A percentile compares a stretch with the other conserved stretches of the same genome.
Conservation (phyloP, 192 early-diverging fungal species). For the Podila verticillata region DNA sequence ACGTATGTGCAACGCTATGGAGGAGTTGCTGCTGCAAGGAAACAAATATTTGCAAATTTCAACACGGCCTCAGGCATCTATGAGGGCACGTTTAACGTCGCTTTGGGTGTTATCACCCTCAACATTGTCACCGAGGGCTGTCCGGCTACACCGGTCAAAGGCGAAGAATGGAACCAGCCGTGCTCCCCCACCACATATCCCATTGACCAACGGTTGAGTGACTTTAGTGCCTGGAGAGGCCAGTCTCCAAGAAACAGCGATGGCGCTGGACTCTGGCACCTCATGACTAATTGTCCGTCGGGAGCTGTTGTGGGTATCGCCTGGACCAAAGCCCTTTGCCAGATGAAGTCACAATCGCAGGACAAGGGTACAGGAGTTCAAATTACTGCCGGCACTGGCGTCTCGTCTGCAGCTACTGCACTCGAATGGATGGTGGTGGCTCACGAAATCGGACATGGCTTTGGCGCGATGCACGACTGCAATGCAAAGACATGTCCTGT, state of each 20-base stretch:
- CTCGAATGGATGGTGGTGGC: slow-evolving; percentile 95
- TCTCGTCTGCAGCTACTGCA: slow-evolving; percentile 83
- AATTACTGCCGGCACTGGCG: slow-evolving; percentile 83
- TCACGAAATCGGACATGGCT: slow-evolving; percentile 93
- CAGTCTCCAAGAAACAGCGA: slow-evolving; percentile 61
- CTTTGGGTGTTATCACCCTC: slow-evolving; percentile 82
- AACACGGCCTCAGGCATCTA: slow-evolving; percentile 85
- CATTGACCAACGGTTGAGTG: slow-evolving; percentile 80
- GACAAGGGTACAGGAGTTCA: slow-evolving; percentile 37
- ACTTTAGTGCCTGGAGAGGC: slow-evolving; percentile 91
- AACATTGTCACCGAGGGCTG: slow-evolving; percentile 72
- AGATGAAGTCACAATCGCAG: slow-evolving; percentile 42
- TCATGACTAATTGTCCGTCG: slow-evolving; percentile 85
- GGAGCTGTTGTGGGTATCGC: slow-evolving; percentile 87
- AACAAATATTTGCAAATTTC: slow-evolving; percentile 84
- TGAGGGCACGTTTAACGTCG: slow-evolving; percentile 86
- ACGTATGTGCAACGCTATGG: slow-evolving; percentile 68
- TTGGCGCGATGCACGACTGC: slow-evolving; percentile 93
- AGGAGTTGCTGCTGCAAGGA: slow-evolving; percentile 63
- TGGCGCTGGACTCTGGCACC: slow-evolving; percentile 88
- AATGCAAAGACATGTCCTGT: slow-evolving; percentile 71
- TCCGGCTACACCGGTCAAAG: slow-evolving; percentile 53
- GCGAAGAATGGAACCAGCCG: slow-evolving; percentile 77
- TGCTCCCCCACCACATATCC: slow-evolving; percentile 79
- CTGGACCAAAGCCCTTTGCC: slow-evolving; percentile 84